These are phyloP conservation scores for Cucumis melo DNA, from an alignment of 306 rosid genomes.

Conservation along the genomic window DNA sequence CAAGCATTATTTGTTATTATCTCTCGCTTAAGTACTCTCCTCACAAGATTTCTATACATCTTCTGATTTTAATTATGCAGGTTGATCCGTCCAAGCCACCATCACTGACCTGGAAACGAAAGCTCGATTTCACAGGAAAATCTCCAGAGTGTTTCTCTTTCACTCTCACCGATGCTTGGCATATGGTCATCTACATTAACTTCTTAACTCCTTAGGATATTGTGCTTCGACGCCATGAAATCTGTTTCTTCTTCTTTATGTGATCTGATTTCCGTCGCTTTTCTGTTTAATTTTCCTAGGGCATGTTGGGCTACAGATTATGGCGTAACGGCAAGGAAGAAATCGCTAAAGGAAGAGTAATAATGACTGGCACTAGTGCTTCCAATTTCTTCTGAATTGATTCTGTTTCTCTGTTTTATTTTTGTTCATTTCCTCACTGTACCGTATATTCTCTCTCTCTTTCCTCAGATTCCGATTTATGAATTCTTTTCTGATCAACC, in stretches of 20 bases:
- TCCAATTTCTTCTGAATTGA: not conserved
- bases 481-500: not conserved
- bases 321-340: slow-evolving; percentile 7
- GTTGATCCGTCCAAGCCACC: not conserved
- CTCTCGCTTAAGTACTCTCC: too few relatives aligned
- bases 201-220: not conserved
- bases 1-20: not conserved
- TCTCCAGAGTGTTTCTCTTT: not conserved
- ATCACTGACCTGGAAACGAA: not conserved
- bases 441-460: not conserved
- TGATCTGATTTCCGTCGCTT: not conserved
- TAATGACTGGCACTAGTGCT: not conserved
- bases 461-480: not conserved
- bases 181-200: not conserved
- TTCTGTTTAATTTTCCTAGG: not conserved
- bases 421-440: not conserved
- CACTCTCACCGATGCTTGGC: not conserved
- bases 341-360: slow-evolving; percentile 7
- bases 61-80: not conserved
- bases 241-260: not conserved
- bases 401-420: not conserved
- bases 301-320: not conserved
- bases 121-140: not conserved
- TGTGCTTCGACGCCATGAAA: not conserved
- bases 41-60: not conserved